Base-by-base conservation (phyloP, 164 flowering plant species). In the Stephania japonica region DNA sequence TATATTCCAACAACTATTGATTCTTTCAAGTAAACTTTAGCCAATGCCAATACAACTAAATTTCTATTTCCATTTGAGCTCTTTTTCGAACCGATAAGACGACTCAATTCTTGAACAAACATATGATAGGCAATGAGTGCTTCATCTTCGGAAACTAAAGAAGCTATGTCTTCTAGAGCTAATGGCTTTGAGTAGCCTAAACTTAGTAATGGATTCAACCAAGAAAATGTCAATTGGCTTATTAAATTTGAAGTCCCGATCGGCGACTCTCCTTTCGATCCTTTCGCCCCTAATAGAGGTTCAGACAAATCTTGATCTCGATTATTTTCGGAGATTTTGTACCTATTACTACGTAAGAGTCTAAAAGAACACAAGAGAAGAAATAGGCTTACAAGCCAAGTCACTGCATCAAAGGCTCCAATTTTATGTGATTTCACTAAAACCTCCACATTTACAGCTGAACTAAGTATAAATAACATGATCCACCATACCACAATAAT, bases 121-220 rank as follows among this genome's bases (percentile, higher is more conserved):
- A 72, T 75, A 73, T 81, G 73, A 72, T 90, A 85, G 0, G 90
- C 91, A 18, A 80, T 32, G 59, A 59, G 42, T 4, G 96, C 89
- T 80, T 84, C 90, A 75, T 91, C 94, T 53, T 89, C 93, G 0
- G 78, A 24, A 38, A 71, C 85, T 21, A 93, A 67, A 76, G 78
- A 44, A 12, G 98, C 97, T 65, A 94, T 80, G 68, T 94, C 94
- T 25, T 90, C 87, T 26, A 89, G 81, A 43, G 23, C 32, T 63
- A 92, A 73, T 63, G 92, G 84, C 70, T 82, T 92, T 12, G 80
- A 79, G 81, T 85, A 84, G 6, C 97, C 98, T 70, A 85, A 70
- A 13, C 73, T 21, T 42, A 94, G 86, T 74, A 94, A 83, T 62
- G 92, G 85, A 70, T 84, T 83, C 18, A 91, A 65, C 97, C 98